phyloP scores from a whole-genome alignment of 352 stramenopile species.

The Phytophthora sp. region DNA sequence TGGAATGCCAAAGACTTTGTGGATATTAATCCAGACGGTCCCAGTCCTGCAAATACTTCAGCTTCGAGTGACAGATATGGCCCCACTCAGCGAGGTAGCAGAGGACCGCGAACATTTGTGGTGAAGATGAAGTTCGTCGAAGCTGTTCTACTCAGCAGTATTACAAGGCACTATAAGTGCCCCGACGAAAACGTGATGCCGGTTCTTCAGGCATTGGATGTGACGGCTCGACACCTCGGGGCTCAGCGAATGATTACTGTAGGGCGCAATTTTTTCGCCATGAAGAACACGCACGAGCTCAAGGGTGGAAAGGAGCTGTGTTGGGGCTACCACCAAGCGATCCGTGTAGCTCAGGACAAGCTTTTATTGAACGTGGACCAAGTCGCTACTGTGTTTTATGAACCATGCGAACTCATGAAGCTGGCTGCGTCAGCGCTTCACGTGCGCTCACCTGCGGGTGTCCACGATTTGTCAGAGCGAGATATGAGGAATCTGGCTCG shows the following conservation, averaged over 20 bases:
- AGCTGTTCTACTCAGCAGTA: slow-evolving; percentile 44
- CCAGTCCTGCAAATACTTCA: too few species aligned
- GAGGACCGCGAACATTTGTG: slow-evolving; percentile 51
- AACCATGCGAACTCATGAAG: slow-evolving; percentile 52
- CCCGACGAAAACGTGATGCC: slow-evolving; percentile 66
- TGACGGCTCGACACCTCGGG: slow-evolving; percentile 61
- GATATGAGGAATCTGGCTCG: slow-evolving; percentile 38
- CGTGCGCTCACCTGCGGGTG: slow-evolving; percentile 26
- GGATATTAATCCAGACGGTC: slow-evolving; percentile 51
- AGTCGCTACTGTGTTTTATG: slow-evolving; percentile 70
- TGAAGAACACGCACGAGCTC: slow-evolving; percentile 60
- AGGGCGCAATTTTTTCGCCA: slow-evolving; percentile 71
- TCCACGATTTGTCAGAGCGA: slow-evolving; percentile 41
- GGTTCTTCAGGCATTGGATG: slow-evolving; percentile 66
- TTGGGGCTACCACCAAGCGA: slow-evolving; percentile 77
- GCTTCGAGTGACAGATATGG: not conserved
- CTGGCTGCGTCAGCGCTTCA: slow-evolving; percentile 49
- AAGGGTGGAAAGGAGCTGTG: slow-evolving; percentile 70
- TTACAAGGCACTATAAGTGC: slow-evolving; percentile 48
- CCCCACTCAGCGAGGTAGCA: slow-evolving; percentile 9
- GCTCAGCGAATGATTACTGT: slow-evolving; percentile 59
- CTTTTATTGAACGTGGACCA: slow-evolving; percentile 77
- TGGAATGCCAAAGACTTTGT: slow-evolving; percentile 54
- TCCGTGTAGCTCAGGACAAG: slow-evolving; percentile 55
- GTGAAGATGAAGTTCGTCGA: slow-evolving; percentile 69